Conservation (phyloP, 1,284 basidiomycete species). For the Cryptococcus floricola region DNA sequence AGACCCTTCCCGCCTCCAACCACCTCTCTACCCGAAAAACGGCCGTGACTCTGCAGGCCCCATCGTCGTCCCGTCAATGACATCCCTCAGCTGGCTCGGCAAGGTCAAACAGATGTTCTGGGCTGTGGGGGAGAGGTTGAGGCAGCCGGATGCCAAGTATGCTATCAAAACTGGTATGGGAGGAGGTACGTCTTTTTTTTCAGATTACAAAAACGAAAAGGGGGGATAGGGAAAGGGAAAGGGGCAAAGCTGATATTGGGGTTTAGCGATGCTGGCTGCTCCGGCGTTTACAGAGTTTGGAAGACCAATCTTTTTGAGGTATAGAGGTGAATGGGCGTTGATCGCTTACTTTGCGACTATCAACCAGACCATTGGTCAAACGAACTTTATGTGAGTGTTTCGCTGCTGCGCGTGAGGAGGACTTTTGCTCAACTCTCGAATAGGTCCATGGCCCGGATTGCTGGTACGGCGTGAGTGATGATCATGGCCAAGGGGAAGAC, state of each 20-base stretch:
- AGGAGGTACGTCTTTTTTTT: conserved; percentile 32
- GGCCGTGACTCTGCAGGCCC: conserved; percentile 77
- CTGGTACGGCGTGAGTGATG: conserved; percentile 69
- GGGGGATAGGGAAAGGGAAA: neutral
- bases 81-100: conserved; percentile 59
- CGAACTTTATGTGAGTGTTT: conserved; percentile 69
- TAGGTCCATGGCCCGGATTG: conserved; percentile 59
- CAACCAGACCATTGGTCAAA: conserved; percentile 76
- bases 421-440: neutral
- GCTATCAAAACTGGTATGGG: conserved; percentile 73
- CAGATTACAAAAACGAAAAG: neutral
- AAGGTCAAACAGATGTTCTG: conserved; percentile 68
- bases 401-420: conserved; percentile 24
- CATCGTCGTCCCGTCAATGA: conserved; percentile 66
- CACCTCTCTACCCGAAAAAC: conserved; percentile 69
- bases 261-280: conserved; percentile 66
- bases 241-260: neutral
- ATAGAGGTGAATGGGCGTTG: conserved; percentile 89
- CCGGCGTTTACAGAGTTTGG: conserved; percentile 81
- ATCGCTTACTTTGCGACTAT: conserved; percentile 89
- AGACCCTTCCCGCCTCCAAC: conserved; percentile 59
- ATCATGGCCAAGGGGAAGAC: neutral
- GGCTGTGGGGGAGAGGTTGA: conserved; percentile 66
- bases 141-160: conserved; percentile 75
- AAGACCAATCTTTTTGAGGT: conserved; percentile 69